Evolutionary conservation across 306 rosid genomes (phyloP).

Genomic region (Cucurbita argyrosperma): DNA sequence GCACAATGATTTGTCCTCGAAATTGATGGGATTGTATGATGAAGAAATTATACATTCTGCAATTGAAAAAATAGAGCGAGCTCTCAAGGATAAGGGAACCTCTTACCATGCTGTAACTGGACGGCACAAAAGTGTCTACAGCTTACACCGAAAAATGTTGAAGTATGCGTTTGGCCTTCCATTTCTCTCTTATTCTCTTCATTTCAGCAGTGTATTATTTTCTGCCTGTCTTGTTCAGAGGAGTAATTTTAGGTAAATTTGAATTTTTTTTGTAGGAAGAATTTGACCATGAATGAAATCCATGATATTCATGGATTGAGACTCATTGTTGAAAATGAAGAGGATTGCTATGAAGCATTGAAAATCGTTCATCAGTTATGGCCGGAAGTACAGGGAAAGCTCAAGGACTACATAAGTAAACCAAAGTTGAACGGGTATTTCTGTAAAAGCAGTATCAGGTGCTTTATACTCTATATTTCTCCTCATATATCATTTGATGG

Average conservation of each 20-base stretch:
- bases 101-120: slow-evolving; percentile 73
- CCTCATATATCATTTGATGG: slow-evolving; percentile 14
- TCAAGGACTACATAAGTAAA: slow-evolving; percentile 64
- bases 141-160: slow-evolving; percentile 74
- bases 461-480: not conserved
- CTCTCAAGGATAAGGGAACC: slow-evolving; percentile 53
- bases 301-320: slow-evolving; percentile 92
- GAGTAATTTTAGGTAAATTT: not conserved
- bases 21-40: slow-evolving; percentile 62
- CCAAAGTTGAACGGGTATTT: slow-evolving; percentile 88
- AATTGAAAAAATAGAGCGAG: slow-evolving; percentile 37
- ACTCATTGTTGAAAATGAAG: slow-evolving; percentile 77
- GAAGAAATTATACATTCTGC: slow-evolving; percentile 74
- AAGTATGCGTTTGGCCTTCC: slow-evolving; percentile 37
- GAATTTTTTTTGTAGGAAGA: slow-evolving; percentile 43
- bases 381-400: slow-evolving; percentile 75
- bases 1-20: slow-evolving; percentile 56
- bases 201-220: not conserved
- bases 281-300: slow-evolving; percentile 63
- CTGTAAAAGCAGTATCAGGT: not conserved
- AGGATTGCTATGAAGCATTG: slow-evolving; percentile 76
- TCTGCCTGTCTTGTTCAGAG: not conserved
- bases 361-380: slow-evolving; percentile 57
- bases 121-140: slow-evolving; percentile 85
- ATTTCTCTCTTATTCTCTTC: not conserved